Conservation (phyloP, 768 basidiomycete genomes). For the Russula vinacea region DNA sequence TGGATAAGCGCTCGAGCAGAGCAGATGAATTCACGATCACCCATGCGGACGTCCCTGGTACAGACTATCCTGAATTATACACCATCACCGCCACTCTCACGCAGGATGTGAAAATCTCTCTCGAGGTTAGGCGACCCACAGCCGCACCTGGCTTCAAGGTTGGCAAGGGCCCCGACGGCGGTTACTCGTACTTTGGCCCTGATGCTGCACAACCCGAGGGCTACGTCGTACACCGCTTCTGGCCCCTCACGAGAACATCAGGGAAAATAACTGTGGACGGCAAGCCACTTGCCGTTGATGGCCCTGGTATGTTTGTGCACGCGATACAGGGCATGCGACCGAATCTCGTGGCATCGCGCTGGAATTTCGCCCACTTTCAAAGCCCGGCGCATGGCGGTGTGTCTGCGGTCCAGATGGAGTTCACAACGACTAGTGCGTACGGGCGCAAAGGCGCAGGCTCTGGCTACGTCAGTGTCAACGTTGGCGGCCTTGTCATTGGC, state of each 20-base stretch:
- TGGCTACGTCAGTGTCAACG: constrained; percentile 78
- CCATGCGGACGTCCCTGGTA: constrained; percentile 52
- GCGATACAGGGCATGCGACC: constrained; percentile 99
- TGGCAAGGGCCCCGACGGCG: constrained; percentile 83
- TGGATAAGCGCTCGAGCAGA: constrained; percentile 84
- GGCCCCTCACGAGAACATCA: constrained; percentile 62
- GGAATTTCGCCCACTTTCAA: constrained; percentile 96
- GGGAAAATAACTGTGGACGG: constrained; percentile 72
- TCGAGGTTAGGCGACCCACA: constrained; percentile 68
- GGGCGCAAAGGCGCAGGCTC: constrained; percentile 78
- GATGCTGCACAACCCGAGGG: constrained; percentile 69
- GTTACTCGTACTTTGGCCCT: constrained; percentile 82
- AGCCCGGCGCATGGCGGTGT: constrained; percentile 68
- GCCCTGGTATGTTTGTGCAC: constrained; percentile 84
- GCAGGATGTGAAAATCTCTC: constrained; percentile 72
- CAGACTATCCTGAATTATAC: constrained; percentile 73
- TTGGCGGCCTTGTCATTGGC: constrained; percentile 80
- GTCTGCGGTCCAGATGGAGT: constrained; percentile 93
- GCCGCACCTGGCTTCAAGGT: constrained; percentile 85
- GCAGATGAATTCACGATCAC: constrained; percentile 81
- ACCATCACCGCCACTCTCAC: constrained; percentile 74
- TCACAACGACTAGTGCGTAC: constrained; percentile 76
- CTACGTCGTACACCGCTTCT: constrained; percentile 88
- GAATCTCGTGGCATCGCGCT: constrained; percentile 84
- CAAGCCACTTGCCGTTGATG: constrained; percentile 52